Evolutionary conservation across 2,329 filamentous ascomycete species (phyloP).

Genomic region (Pyrenophora teres): DNA sequence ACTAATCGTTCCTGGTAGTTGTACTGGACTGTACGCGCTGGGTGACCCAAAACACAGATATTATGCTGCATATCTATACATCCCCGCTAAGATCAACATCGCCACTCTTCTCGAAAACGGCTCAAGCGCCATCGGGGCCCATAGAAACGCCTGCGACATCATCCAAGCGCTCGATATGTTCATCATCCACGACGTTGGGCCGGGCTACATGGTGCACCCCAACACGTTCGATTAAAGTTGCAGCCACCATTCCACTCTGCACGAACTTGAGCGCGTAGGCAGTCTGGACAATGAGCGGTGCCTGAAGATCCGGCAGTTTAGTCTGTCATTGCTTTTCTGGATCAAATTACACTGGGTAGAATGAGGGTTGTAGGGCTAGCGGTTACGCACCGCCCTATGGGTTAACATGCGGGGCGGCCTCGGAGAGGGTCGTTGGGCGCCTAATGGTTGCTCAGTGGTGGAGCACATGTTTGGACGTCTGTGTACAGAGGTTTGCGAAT

Average conservation of each 20-base stretch:
- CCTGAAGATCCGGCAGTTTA: constrained; percentile 29
- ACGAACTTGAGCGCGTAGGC: constrained; percentile 27
- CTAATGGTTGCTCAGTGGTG: constrained; percentile 23
- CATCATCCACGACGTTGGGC: constrained; percentile 3
- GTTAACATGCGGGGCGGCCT: constrained; percentile 21
- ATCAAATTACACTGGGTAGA: constrained; percentile 6
- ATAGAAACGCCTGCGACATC: constrained; percentile 15
- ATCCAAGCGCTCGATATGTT: constrained; percentile 18
- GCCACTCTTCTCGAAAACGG: constrained; percentile 9
- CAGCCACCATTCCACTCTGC: constrained; percentile 24
- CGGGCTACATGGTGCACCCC: constrained; percentile 14
- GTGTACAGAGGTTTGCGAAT: constrained; percentile 14
- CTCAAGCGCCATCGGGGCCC: constrained; percentile 13
- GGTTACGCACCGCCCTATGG: constrained; percentile 28
- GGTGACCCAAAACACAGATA: constrained; percentile 12
- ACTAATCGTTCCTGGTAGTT: constrained; percentile 4
- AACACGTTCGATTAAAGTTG: constrained; percentile 32
- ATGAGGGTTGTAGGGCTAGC: constrained; percentile 32
- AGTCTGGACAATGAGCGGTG: constrained; percentile 17
- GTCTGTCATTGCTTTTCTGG: constrained; percentile 6
- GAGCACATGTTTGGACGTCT: constrained; percentile 25
- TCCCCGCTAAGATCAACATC: constrained; percentile 5
- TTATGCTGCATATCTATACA: constrained; percentile 10
- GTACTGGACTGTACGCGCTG: constrained; percentile 8
- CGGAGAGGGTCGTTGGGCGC: constrained; percentile 35